phyloP scores from a whole-genome alignment of 306 rosid genomes.

The Cucurbita pepo region DNA sequence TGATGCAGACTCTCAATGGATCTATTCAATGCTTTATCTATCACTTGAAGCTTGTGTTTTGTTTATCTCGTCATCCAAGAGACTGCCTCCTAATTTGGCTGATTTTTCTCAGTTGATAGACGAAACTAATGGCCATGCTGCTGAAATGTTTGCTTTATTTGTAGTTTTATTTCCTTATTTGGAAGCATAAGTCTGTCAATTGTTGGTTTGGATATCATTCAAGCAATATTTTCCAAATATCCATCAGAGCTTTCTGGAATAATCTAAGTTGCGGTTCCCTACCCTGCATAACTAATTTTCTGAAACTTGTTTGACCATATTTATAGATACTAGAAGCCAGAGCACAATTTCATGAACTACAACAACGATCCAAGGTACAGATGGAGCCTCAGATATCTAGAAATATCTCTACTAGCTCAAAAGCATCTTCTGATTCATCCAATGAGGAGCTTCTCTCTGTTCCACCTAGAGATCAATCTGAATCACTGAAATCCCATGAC shows the following conservation, averaged over 20 bases:
- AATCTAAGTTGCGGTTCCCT: neutral
- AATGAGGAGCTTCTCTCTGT: constrained; percentile 43
- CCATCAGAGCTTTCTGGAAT: neutral
- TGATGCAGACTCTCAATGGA: neutral
- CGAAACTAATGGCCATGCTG: neutral
- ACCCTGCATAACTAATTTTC: neutral
- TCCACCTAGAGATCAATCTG: constrained; percentile 27
- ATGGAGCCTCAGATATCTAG: constrained; percentile 27
- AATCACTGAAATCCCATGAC: constrained; percentile 16
- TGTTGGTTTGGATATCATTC: neutral
- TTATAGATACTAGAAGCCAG: constrained; percentile 69
- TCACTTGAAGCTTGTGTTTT: neutral
- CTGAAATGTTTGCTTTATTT: neutral
- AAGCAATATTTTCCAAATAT: neutral
- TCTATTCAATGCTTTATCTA: neutral
- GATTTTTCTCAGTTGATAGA: neutral
- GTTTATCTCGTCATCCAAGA: neutral
- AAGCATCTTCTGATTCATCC: constrained; percentile 19
- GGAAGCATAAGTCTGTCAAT: neutral
- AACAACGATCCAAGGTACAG: constrained; percentile 29
- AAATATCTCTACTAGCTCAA: constrained; percentile 5
- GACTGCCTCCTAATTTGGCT: neutral
- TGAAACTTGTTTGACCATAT: neutral
- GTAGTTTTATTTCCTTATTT: neutral
- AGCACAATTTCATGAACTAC: constrained; percentile 42